These are phyloP conservation scores for Hemileia vastatrix DNA, from an alignment of 1,284 basidiomycete genomes.

Conservation along the genomic window DNA sequence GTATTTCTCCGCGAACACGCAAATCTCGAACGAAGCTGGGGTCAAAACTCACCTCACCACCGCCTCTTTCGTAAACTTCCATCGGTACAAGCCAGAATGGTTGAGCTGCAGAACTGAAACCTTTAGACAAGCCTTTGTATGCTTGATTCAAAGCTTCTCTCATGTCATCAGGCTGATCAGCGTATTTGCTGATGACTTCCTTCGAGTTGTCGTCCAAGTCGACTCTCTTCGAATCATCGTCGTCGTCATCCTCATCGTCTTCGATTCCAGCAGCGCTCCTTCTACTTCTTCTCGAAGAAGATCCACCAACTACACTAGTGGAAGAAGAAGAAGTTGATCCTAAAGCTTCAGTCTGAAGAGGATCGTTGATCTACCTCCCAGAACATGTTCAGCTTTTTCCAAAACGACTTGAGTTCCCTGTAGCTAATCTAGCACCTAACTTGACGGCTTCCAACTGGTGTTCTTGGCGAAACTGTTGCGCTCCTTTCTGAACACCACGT, in stretches of 20 bases:
- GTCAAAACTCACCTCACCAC: conserved; percentile 63
- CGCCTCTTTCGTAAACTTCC: conserved; percentile 94
- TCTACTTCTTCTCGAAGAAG: conserved; percentile 1
- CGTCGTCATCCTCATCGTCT: conserved; percentile 38
- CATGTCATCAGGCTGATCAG: conserved; percentile 73
- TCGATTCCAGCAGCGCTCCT: conserved; percentile 44
- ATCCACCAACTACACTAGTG: conserved; percentile 18
- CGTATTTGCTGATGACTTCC: conserved; percentile 71
- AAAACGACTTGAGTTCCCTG: conserved; percentile 93
- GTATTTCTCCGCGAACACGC: too few species aligned
- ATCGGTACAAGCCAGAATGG: conserved; percentile 92
- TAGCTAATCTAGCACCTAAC: conserved; percentile 81
- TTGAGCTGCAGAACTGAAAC: conserved; percentile 90
- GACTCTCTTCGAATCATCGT: conserved; percentile 37
- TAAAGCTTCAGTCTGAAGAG: conserved; percentile 59
- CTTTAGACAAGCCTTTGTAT: conserved; percentile 71
- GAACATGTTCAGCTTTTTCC: conserved; percentile 80
- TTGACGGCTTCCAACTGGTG: conserved; percentile 88
- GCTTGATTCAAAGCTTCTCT: conserved; percentile 81
- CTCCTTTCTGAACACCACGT: conserved; percentile 81
- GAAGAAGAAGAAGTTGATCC: too few species aligned
- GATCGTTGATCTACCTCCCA: conserved; percentile 60
- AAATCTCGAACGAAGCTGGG: not conserved
- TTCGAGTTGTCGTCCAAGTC: too few species aligned
- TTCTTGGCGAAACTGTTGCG: conserved; percentile 82